These are phyloP conservation scores for Solanum commersonii DNA, from an alignment of 257 asterid species.

Conservation along the genomic window DNA sequence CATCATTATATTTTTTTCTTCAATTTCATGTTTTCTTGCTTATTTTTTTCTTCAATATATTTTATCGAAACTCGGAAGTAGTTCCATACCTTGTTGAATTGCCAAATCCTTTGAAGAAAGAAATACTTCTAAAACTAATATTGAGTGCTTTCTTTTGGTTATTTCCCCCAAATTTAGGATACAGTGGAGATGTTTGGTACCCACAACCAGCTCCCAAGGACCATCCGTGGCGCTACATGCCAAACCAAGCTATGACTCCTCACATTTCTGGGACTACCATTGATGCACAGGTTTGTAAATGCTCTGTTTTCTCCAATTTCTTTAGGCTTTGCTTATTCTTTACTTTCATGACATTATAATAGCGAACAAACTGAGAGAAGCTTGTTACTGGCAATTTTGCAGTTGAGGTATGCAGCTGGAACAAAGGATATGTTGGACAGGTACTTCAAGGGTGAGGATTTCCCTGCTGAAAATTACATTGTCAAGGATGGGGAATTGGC, in stretches of 20 bases:
- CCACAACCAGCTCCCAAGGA: constrained; percentile 99
- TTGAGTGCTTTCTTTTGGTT: neutral
- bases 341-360: neutral
- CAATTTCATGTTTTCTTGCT: neutral
- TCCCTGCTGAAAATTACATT: constrained; percentile 74
- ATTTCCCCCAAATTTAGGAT: constrained; percentile 30
- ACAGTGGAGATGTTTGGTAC: constrained; percentile 98
- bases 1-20: neutral
- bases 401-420: constrained; percentile 96
- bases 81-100: neutral
- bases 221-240: constrained; percentile 99
- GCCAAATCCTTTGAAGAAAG: neutral
- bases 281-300: constrained; percentile 69
- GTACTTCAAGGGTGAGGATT: constrained; percentile 94
- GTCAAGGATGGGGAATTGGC: constrained; percentile 98
- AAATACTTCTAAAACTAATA: neutral
- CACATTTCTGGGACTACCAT: constrained; percentile 96
- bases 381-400: constrained; percentile 6
- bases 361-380: neutral
- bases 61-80: neutral
- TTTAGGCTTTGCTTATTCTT: neutral
- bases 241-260: constrained; percentile 99
- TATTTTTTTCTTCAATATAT: neutral
- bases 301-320: neutral
- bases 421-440: constrained; percentile 88